phyloP scores from a whole-genome alignment of 1,284 basidiomycete species.

The Moesziomyces sp. region DNA sequence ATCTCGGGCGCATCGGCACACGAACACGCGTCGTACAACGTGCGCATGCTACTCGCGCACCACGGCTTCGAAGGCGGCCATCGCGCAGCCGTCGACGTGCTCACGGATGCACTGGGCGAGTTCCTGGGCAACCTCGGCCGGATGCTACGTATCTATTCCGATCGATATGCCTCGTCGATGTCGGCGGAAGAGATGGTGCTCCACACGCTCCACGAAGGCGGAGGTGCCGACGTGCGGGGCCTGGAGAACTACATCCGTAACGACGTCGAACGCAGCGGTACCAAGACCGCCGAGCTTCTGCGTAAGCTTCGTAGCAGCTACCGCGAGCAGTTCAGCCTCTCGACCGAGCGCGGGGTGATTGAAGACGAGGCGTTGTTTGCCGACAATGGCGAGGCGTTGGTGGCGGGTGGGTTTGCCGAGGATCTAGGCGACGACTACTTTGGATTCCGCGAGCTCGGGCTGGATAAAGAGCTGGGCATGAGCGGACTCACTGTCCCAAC shows the following conservation, averaged over 20 bases:
- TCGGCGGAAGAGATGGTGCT: slow-evolving; percentile 90
- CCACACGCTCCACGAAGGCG: slow-evolving; percentile 88
- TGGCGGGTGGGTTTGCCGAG: slow-evolving; percentile 86
- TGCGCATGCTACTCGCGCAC: slow-evolving; percentile 57
- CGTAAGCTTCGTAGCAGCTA: slow-evolving; percentile 86
- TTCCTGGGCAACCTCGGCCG: slow-evolving; percentile 86
- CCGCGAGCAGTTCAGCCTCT: slow-evolving; percentile 75
- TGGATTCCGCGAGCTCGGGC: slow-evolving; percentile 85
- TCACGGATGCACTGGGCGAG: slow-evolving; percentile 82
- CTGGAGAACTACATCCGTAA: slow-evolving; percentile 88
- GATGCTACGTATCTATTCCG: slow-evolving; percentile 82
- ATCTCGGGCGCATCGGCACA: slow-evolving; percentile 41
- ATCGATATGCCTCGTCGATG: slow-evolving; percentile 83
- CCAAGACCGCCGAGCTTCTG: slow-evolving; percentile 80
- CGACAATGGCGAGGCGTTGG: slow-evolving; percentile 78
- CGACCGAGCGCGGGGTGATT: slow-evolving; percentile 68
- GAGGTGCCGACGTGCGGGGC: slow-evolving; percentile 78
- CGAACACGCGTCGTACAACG: slow-evolving; percentile 48
- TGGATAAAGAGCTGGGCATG: slow-evolving; percentile 87
- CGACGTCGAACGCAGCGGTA: slow-evolving; percentile 84
- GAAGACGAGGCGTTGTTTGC: slow-evolving; percentile 82
- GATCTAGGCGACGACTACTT: slow-evolving; percentile 92
- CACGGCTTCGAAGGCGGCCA: slow-evolving; percentile 61
- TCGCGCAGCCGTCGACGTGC: slow-evolving; percentile 77
- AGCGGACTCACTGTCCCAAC: slow-evolving; percentile 82